phyloP scores from a whole-genome alignment of 768 basidiomycete genomes.

The Termitomyces sp. region DNA sequence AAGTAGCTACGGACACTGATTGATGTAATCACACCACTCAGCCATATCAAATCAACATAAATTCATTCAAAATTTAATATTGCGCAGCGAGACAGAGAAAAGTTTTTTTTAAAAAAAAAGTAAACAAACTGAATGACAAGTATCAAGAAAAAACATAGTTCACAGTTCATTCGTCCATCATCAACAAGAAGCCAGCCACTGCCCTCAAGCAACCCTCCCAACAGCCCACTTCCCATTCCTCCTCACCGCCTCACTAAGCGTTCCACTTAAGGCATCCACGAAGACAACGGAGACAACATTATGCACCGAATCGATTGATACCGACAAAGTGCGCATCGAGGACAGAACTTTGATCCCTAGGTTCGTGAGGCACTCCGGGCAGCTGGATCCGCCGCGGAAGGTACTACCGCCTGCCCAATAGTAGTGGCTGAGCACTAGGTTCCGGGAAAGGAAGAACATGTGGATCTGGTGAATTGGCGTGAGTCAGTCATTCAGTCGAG shows the following conservation, averaged over 20 bases:
- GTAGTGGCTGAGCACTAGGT: background rate
- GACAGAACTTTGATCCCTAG: background rate
- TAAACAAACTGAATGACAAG: background rate
- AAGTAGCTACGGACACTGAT: too few species aligned
- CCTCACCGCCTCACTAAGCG: background rate
- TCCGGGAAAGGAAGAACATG: background rate
- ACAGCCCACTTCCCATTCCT: background rate
- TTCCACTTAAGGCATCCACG: background rate
- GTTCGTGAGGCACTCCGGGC: background rate
- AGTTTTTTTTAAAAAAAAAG: too few species aligned
- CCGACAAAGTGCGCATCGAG: background rate
- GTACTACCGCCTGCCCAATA: background rate
- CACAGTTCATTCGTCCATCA: too few species aligned
- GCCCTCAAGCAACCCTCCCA: background rate
- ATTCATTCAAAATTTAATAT: background rate
- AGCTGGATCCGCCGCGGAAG: background rate
- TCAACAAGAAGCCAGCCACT: background rate
- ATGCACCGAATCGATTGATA: background rate
- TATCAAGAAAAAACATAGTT: background rate
- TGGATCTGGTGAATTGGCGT: background rate
- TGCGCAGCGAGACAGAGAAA: background rate
- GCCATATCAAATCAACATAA: background rate
- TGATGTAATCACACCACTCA: background rate
- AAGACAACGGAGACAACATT: background rate
- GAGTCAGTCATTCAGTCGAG: background rate